Evolutionary conservation across 441 rosid species (phyloP).

Genomic region (Brassica hybrid): DNA sequence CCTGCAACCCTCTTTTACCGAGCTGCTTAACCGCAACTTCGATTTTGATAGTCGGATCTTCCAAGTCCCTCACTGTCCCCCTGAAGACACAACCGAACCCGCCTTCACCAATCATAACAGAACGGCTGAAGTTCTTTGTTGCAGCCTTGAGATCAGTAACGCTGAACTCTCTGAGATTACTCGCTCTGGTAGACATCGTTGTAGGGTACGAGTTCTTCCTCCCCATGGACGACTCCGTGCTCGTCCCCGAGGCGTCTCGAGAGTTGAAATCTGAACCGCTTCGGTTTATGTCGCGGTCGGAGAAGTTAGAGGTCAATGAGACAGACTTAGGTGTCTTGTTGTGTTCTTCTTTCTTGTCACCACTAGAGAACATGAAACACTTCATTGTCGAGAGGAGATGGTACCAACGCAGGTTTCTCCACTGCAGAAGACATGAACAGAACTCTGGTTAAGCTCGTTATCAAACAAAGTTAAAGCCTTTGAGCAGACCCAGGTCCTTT

Average conservation of each 20-base stretch:
- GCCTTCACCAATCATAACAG: slow-evolving; percentile 75
- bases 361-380: slow-evolving; percentile 68
- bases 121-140: slow-evolving; percentile 72
- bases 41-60: slow-evolving; percentile 52
- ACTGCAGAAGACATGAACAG: slow-evolving; percentile 42
- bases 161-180: slow-evolving; percentile 73
- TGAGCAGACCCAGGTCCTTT: not conserved
- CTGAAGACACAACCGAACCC: slow-evolving; percentile 76
- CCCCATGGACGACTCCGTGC: slow-evolving; percentile 67
- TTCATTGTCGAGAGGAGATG: slow-evolving; percentile 55
- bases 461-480: not conserved
- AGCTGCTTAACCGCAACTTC: slow-evolving; percentile 77
- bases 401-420: slow-evolving; percentile 32
- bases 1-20: slow-evolving; percentile 67
- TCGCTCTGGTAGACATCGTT: slow-evolving; percentile 53
- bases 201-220: slow-evolving; percentile 58
- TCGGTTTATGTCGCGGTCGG: slow-evolving; percentile 58
- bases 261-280: slow-evolving; percentile 65
- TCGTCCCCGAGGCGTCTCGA: slow-evolving; percentile 57
- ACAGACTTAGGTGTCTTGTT: slow-evolving; percentile 36
- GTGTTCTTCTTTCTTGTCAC: slow-evolving; percentile 62
- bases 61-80: slow-evolving; percentile 53
- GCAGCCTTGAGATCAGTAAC: slow-evolving; percentile 65
- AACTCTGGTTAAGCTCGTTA: slow-evolving; percentile 19
- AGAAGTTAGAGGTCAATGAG: slow-evolving; percentile 46